These are phyloP conservation scores for Alternaria alternata DNA, from an alignment of 2,329 filamentous ascomycete genomes.

Conservation along the genomic window DNA sequence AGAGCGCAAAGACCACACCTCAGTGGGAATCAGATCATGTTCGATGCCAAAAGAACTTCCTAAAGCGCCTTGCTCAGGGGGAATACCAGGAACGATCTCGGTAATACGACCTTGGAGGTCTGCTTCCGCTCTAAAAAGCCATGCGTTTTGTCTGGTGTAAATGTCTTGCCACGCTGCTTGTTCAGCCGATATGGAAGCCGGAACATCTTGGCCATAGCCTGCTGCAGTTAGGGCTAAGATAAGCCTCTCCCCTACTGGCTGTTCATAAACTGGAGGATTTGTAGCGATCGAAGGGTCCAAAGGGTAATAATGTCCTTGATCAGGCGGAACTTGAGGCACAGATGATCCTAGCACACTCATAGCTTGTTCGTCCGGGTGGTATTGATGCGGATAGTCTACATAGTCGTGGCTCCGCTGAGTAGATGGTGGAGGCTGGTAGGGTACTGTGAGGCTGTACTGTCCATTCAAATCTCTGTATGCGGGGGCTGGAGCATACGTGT, in stretches of 20 bases:
- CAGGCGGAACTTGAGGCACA: neutral
- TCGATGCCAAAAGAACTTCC: neutral
- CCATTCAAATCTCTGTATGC: neutral
- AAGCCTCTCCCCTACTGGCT: neutral
- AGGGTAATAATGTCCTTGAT: neutral
- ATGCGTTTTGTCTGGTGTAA: neutral
- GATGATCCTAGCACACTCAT: neutral
- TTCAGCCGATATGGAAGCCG: neutral
- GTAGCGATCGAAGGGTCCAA: neutral
- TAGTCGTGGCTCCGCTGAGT: neutral
- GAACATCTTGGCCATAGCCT: neutral
- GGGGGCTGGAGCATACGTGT: neutral
- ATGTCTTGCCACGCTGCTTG: neutral
- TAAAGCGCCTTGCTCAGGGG: neutral
- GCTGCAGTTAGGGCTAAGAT: neutral
- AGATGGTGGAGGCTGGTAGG: neutral
- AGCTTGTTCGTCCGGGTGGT: neutral
- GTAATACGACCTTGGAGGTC: neutral
- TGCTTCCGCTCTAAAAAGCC: neutral
- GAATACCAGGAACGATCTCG: neutral
- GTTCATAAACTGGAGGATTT: accelerated
- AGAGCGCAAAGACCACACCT: neutral
- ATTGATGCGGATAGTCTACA: neutral
- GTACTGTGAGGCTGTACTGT: neutral
- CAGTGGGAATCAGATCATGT: neutral